Percentiles rank a stretch among this genome's conserved stretches.
phyloP scores from a whole-genome alignment of 2,329 filamentous ascomycete species.

The Talaromyces sp. region DNA sequence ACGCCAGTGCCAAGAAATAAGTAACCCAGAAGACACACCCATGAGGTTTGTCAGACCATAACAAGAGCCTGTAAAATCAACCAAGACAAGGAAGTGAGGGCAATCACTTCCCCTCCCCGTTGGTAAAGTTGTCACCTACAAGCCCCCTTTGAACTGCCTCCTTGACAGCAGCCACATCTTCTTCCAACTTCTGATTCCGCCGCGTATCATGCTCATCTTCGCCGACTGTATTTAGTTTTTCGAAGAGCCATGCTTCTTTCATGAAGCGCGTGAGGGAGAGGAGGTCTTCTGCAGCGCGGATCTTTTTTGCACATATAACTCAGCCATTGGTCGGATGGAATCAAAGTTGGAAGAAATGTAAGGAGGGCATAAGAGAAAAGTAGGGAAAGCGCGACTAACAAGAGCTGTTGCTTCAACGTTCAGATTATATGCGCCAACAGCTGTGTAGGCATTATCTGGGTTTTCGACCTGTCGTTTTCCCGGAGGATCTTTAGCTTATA shows the following conservation, averaged over 20 bases:
- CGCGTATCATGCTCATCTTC: slow-evolving; percentile 37
- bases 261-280: slow-evolving; percentile 56
- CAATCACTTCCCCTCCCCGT: not conserved
- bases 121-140: not conserved
- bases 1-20: not conserved
- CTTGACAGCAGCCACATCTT: slow-evolving; percentile 44
- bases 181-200: slow-evolving; percentile 43
- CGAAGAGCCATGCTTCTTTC: slow-evolving; percentile 64
- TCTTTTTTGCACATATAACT: slow-evolving; percentile 32
- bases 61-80: not conserved
- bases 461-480: slow-evolving; percentile 39
- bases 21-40: not conserved
- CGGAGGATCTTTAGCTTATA: not conserved
- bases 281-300: slow-evolving; percentile 58
- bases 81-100: not conserved
- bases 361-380: not conserved
- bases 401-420: slow-evolving; percentile 56
- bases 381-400: slow-evolving; percentile 33
- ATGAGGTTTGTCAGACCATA: not conserved
- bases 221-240: slow-evolving; percentile 55
- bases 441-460: slow-evolving; percentile 51
- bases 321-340: not conserved
- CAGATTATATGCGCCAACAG: slow-evolving; percentile 54
- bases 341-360: not conserved
- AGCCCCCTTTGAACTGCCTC: slow-evolving; percentile 36